Percentiles rank a stretch among this genome's conserved stretches.
Conservation (phyloP, 352 stramenopile species). For the Globisporangium yorkense region DNA sequence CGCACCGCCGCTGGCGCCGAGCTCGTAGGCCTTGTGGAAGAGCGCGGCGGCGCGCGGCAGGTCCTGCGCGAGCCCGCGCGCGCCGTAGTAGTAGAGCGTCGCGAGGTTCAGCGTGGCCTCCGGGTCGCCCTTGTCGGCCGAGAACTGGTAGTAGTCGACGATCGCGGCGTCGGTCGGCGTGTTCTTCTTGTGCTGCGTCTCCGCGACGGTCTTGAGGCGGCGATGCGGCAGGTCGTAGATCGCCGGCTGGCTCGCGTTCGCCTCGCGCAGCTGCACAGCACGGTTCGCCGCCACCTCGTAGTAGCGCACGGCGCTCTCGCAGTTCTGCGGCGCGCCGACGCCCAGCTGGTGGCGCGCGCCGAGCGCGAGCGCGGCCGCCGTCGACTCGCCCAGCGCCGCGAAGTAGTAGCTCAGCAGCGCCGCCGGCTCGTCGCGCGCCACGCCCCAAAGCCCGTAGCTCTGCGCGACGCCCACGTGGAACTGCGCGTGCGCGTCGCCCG, state of each 20-base stretch:
- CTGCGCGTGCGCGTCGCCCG: constrained; percentile 63
- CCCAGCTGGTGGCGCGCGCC: constrained; percentile 76
- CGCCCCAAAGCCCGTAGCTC: constrained; percentile 77
- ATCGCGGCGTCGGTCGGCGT: constrained; percentile 65
- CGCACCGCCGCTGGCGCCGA: constrained; percentile 57
- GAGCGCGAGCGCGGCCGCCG: constrained; percentile 66
- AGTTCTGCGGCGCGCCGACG: constrained; percentile 69
- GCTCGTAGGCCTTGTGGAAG: constrained; percentile 72
- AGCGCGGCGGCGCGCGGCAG: constrained; percentile 47
- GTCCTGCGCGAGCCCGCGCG: constrained; percentile 66
- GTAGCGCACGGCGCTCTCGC: constrained; percentile 80
- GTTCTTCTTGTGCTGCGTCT: constrained; percentile 81
- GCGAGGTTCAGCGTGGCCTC: constrained; percentile 82
- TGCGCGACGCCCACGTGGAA: constrained; percentile 84
- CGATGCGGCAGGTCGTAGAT: constrained; percentile 71
- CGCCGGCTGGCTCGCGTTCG: constrained; percentile 44
- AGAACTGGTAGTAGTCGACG: constrained; percentile 89
- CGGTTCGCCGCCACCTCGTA: constrained; percentile 86
- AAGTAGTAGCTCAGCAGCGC: constrained; percentile 86
- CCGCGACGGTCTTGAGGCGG: constrained; percentile 63
- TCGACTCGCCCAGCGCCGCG: constrained; percentile 58
- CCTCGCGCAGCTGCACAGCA: constrained; percentile 57
- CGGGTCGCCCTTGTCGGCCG: constrained; percentile 82
- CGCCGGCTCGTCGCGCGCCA: constrained; percentile 49
- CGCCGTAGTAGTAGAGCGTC: constrained; percentile 82